Percentiles rank a stretch among this genome's conserved stretches.
Evolutionary conservation across 345 rosid genomes (phyloP).

Genomic region (Ceriops zippeliana): DNA sequence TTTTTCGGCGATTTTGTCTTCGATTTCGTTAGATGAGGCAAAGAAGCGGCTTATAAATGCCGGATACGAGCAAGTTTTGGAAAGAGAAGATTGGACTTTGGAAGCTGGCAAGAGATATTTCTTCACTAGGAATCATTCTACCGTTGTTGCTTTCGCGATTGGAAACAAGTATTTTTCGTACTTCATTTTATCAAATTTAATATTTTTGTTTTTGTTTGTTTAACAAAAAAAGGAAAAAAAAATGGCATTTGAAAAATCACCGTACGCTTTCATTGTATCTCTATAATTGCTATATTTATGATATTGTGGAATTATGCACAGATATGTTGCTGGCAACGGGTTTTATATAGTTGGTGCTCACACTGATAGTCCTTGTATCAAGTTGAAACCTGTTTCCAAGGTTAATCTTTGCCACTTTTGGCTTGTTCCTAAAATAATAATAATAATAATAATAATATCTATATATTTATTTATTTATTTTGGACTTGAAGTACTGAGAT

Average conservation of each 20-base stretch:
- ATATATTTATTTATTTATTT: background rate
- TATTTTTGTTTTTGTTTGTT: background rate
- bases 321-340: constrained; percentile 93
- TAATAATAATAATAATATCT: too few species aligned
- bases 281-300: constrained; percentile 3
- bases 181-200: background rate
- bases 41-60: constrained; percentile 56
- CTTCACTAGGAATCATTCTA: constrained; percentile 88
- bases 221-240: background rate
- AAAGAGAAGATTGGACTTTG: constrained; percentile 83
- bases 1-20: background rate
- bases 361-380: constrained; percentile 94
- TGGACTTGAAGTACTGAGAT: background rate
- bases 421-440: background rate
- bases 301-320: constrained; percentile 20
- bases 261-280: too few species aligned
- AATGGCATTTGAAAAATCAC: too few species aligned
- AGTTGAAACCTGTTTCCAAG: constrained; percentile 92
- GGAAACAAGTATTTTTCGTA: constrained; percentile 59
- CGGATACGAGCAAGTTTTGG: constrained; percentile 70
- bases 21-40: constrained; percentile 57
- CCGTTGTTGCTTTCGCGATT: constrained; percentile 86
- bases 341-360: constrained; percentile 86
- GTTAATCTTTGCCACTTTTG: constrained; percentile 22
- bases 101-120: constrained; percentile 79